These are phyloP conservation scores for Lipomyces yamanashiensis DNA, from an alignment of 805 yeast species.

Conservation along the genomic window DNA sequence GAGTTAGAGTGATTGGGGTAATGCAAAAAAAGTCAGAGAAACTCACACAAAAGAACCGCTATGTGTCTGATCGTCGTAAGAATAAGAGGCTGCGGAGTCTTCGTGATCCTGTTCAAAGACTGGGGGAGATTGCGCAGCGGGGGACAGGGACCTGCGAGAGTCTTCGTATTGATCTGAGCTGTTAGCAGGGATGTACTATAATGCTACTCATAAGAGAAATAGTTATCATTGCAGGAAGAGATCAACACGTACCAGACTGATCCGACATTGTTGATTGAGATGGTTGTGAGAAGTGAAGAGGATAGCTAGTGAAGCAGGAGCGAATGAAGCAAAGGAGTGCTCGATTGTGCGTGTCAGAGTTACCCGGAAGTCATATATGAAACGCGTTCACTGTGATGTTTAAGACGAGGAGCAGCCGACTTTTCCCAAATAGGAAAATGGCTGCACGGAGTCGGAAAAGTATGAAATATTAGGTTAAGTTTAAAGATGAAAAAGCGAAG, in stretches of 20 bases:
- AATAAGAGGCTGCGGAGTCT: slow-evolving; percentile 2
- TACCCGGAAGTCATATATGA: too few relatives aligned
- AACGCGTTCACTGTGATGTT: too few relatives aligned
- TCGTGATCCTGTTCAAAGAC: background rate
- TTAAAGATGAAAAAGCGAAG: too few relatives aligned
- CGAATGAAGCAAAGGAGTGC: background rate
- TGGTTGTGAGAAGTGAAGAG: background rate
- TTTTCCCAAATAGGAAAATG: too few relatives aligned
- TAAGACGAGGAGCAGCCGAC: too few relatives aligned
- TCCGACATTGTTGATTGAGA: background rate
- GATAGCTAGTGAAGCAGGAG: background rate
- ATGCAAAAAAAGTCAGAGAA: background rate
- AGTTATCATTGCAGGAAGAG: background rate
- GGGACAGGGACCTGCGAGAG: slow-evolving; percentile 8
- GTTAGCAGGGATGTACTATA: background rate
- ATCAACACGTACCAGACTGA: background rate
- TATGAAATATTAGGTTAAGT: too few relatives aligned
- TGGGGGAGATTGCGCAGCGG: background rate
- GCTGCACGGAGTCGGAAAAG: too few relatives aligned
- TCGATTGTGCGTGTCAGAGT: too few relatives aligned
- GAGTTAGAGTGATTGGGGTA: background rate
- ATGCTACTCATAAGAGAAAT: background rate
- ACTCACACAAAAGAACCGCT: background rate
- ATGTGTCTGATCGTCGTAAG: background rate
- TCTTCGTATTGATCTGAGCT: background rate